Evolutionary conservation across 208 protist species (phyloP).

Genomic region (Tritrichomonas foetus): DNA sequence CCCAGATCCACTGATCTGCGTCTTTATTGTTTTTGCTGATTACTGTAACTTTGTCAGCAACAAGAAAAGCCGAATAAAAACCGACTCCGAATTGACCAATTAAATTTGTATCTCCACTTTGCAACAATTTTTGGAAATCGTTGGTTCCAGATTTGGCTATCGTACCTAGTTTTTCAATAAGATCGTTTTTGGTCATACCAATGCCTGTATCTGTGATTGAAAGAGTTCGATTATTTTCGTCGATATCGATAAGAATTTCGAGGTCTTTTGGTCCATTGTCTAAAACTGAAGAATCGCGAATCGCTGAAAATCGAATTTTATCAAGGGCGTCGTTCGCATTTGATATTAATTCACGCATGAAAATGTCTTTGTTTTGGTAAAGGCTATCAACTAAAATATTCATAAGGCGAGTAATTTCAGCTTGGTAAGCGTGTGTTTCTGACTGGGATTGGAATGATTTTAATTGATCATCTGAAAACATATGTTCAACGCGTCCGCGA

Average conservation of each 20-base stretch:
- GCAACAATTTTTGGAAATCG: conserved; percentile 58
- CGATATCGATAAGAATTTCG: conserved; percentile 55
- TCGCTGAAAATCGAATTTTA: conserved; percentile 76
- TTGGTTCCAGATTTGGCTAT: conserved; percentile 96
- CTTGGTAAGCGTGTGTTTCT: conserved; percentile 55
- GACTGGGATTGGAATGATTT: background rate
- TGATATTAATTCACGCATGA: conserved; percentile 98
- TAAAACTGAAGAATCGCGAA: background rate
- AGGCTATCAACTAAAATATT: conserved; percentile 97
- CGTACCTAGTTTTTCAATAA: conserved; percentile 94
- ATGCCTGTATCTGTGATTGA: conserved; percentile 92
- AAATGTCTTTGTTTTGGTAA: conserved; percentile 98
- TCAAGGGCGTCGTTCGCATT: conserved; percentile 98
- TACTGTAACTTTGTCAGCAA: conserved; percentile 93
- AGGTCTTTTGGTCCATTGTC: conserved; percentile 10
- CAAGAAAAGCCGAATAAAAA: conserved; percentile 99
- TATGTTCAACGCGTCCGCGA: background rate
- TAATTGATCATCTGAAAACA: background rate
- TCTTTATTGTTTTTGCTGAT: conserved; percentile 72
- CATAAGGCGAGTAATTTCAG: conserved; percentile 84
- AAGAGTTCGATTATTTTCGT: conserved; percentile 76
- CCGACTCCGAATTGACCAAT: conserved; percentile 99
- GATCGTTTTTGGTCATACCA: conserved; percentile 97
- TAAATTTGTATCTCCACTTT: conserved; percentile 75
- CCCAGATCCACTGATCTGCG: conserved; percentile 81